phyloP scores from a whole-genome alignment of 1,284 basidiomycete genomes.

The Pyrrhoderma lamaoense region DNA sequence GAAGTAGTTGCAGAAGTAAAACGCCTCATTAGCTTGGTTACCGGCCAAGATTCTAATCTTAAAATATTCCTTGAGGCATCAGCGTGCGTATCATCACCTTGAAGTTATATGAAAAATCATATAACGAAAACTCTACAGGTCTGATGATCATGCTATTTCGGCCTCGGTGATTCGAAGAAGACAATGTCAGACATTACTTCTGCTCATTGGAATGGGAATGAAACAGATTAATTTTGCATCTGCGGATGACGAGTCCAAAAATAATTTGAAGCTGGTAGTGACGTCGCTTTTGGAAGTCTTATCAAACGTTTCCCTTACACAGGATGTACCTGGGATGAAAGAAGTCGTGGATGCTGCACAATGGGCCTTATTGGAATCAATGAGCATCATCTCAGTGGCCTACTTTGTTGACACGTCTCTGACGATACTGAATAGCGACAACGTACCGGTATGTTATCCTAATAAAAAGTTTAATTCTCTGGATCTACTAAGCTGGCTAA shows the following conservation, averaged over 20 bases:
- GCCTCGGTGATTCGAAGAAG: slow-evolving; percentile 39
- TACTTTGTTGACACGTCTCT: slow-evolving; percentile 52
- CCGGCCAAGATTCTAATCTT: slow-evolving; percentile 32
- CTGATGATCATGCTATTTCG: slow-evolving; percentile 46
- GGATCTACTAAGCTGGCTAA: neutral
- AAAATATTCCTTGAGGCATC: slow-evolving; percentile 50
- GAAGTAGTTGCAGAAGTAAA: slow-evolving; percentile 63
- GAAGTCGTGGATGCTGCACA: slow-evolving; percentile 43
- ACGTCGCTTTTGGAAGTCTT: slow-evolving; percentile 33
- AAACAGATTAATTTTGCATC: slow-evolving; percentile 23
- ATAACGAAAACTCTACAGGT: slow-evolving; percentile 31
- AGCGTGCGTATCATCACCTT: slow-evolving; percentile 35
- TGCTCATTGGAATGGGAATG: slow-evolving; percentile 48
- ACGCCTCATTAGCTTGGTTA: slow-evolving; percentile 46
- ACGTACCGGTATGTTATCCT: slow-evolving; percentile 33
- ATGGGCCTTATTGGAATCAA: slow-evolving; percentile 39
- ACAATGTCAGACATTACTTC: slow-evolving; percentile 59
- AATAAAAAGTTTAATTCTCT: neutral
- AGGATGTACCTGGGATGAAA: no score
- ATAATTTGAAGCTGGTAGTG: slow-evolving; percentile 30
- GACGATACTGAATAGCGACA: slow-evolving; percentile 46
- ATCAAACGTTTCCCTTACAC: no score
- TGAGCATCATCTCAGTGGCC: slow-evolving; percentile 57
- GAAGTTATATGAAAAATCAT: neutral
- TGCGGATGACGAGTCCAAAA: slow-evolving; percentile 19